Base-by-base conservation (phyloP, 1,284 basidiomycete genomes). In the Ganoderma lucidum region DNA sequence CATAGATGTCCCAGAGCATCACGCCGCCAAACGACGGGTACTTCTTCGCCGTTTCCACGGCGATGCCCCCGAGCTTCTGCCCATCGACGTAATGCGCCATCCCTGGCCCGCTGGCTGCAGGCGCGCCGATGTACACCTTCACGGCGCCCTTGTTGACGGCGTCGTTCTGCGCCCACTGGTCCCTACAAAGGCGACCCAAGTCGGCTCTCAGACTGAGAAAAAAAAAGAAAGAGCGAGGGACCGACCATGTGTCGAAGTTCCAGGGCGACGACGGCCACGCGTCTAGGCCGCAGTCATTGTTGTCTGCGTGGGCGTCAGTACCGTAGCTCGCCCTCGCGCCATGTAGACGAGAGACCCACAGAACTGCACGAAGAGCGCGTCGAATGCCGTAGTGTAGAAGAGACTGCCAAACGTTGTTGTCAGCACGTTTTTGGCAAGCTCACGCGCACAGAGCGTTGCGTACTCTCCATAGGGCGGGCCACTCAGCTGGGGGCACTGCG, bases 11-110 rank as follows among this genome's bases (percentile, higher is more conserved):
- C 90, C 89, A 85, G 62, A 91, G 80, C 90, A 92, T 92, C 17
- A 89, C 82, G 39, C 90, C 90, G 8, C 90, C 90, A 75, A 91
- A 91, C 32, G 88, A 89, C 15, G 87, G 85, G 75, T 85, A 91
- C 67, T 83, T 77, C 6, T 79, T 72, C 53, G 83, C 82, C 2
- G 83, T 87, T 64, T 83, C 74, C 53, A 79, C 72, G 8, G 85
- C 81, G 63, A 89, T 85, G 61, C 73, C 77, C 1, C 80, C 82
- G 44, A 91, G 78, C 2, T 83, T 83, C 19, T 79, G 78, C 14
- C 84, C 80, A 64, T 81, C 80, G 45, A 88, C 86, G 72, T 85
- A 90, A 4, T 89, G 80, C 81, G 12, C 83, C 83, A 6, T 84
- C 88, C 5, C 87, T 86, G 5, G 81, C 77, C 0, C 80, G 69